Evolutionary conservation across 2,329 filamentous ascomycete species (phyloP).

Genomic region (Trichoderma sp.): DNA sequence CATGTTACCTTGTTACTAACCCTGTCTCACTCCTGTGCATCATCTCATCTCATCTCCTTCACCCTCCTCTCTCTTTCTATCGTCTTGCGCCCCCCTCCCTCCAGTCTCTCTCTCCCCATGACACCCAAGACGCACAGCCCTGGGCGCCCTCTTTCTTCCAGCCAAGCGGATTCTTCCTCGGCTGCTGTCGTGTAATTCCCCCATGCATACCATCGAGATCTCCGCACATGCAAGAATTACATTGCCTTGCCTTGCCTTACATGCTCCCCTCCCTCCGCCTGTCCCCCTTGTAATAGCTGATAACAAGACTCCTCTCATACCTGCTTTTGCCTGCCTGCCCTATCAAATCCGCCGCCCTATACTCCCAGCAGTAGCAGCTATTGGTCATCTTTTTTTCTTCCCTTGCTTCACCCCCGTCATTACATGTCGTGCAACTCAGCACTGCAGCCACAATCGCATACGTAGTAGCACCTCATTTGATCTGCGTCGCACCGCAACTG

Average conservation of each 20-base stretch:
- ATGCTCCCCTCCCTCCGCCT: not conserved
- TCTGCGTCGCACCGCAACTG: not conserved
- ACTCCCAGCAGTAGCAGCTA: not conserved
- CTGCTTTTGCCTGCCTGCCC: not conserved
- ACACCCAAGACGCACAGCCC: not conserved
- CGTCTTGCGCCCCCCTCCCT: not conserved
- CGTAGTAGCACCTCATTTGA: conserved; percentile 18
- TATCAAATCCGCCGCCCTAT: not conserved
- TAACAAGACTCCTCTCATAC: not conserved
- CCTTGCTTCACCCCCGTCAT: not conserved
- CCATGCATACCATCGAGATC: conserved; percentile 32
- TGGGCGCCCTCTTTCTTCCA: not conserved
- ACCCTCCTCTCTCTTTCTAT: not conserved
- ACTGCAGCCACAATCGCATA: conserved; percentile 14
- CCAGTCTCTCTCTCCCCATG: not conserved
- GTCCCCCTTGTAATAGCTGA: not conserved
- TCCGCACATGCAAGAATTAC: conserved; percentile 27
- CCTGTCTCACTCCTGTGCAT: not conserved
- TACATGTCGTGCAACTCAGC: conserved; percentile 9
- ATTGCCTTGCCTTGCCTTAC: conserved; percentile 9
- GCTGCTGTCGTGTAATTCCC: conserved; percentile 27
- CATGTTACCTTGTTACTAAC: not conserved
- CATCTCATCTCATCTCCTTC: not conserved
- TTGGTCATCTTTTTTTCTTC: not conserved
- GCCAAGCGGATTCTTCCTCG: conserved; percentile 16